Percentiles rank a stretch among this genome's conserved stretches.
Conservation (phyloP, 148 eudicot species). For the Rhododendron kiyosumense region DNA sequence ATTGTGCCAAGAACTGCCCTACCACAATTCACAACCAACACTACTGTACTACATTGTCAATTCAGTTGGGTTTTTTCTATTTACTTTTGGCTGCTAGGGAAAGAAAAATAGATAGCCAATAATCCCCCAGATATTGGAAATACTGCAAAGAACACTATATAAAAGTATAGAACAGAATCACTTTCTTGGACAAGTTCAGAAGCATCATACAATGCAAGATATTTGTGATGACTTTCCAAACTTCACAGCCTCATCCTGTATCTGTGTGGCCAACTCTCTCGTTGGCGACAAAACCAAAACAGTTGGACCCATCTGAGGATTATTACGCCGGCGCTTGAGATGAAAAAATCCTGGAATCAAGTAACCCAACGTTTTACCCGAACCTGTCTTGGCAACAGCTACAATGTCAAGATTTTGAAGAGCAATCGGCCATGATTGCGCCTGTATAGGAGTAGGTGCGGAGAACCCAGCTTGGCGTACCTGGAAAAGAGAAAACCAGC, state of each 20-base stretch:
- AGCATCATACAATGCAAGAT: constrained; percentile 55
- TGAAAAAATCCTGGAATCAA: constrained; percentile 81
- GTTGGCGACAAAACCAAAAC: constrained; percentile 92
- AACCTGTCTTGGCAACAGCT: constrained; percentile 90
- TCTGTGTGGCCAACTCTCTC: constrained; percentile 93
- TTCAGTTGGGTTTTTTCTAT: background rate
- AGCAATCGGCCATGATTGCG: constrained; percentile 94
- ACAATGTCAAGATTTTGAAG: constrained; percentile 74
- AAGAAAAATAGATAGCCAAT: background rate
- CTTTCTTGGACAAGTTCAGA: background rate
- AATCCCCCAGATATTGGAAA: too few relatives aligned
- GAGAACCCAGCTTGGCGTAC: constrained; percentile 76
- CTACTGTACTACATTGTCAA: background rate
- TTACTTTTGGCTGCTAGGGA: background rate
- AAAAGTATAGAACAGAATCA: constrained; percentile 3
- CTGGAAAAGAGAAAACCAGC: constrained; percentile 52
- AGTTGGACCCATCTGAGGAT: constrained; percentile 81
- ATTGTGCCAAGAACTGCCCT: background rate
- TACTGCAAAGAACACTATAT: background rate
- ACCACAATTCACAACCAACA: background rate
- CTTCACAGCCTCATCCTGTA: constrained; percentile 87
- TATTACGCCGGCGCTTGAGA: constrained; percentile 57
- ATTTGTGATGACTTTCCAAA: constrained; percentile 72
- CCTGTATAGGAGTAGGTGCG: constrained; percentile 87
- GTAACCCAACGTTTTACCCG: constrained; percentile 87